These are phyloP conservation scores for Pseudozyma pruni DNA, from an alignment of 1,284 basidiomycete species.

Conservation along the genomic window DNA sequence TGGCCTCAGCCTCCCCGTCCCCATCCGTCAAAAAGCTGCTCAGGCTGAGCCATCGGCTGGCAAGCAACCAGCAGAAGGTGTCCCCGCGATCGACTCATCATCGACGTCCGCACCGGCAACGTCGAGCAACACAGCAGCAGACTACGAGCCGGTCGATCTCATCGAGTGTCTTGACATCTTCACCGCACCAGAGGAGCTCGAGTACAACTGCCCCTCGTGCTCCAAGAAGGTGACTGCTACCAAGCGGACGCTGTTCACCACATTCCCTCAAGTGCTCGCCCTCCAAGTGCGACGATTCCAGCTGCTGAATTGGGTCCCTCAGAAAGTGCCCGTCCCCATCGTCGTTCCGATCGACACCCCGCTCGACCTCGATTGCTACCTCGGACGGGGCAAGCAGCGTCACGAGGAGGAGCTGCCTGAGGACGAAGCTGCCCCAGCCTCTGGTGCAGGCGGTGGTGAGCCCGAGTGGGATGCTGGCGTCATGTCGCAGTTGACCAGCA, in stretches of 20 bases:
- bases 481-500: constrained; percentile 59
- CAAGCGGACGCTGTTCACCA: constrained; percentile 79
- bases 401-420: constrained; percentile 81
- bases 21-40: constrained; percentile 64
- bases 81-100: constrained; percentile 13
- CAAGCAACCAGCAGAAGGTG: constrained; percentile 64
- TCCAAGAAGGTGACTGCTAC: constrained; percentile 75
- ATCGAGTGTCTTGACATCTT: constrained; percentile 77
- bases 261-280: constrained; percentile 88
- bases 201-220: constrained; percentile 77
- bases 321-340: constrained; percentile 91
- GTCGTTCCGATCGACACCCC: constrained; percentile 73
- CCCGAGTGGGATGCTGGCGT: constrained; percentile 52
- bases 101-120: constrained; percentile 7
- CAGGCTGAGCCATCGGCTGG: constrained; percentile 65
- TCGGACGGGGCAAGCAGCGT: constrained; percentile 79
- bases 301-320: constrained; percentile 95
- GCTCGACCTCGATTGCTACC: constrained; percentile 77
- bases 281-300: constrained; percentile 95
- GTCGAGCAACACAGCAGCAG: constrained; percentile 22
- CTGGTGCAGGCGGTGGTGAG: constrained; percentile 4
- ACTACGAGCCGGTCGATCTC: constrained; percentile 79
- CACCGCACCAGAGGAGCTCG: constrained; percentile 78
- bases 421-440: constrained; percentile 48
- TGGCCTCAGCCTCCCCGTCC: constrained; percentile 79